phyloP scores from a whole-genome alignment of 345 rosid genomes.

The Streptanthus diversifolius region DNA sequence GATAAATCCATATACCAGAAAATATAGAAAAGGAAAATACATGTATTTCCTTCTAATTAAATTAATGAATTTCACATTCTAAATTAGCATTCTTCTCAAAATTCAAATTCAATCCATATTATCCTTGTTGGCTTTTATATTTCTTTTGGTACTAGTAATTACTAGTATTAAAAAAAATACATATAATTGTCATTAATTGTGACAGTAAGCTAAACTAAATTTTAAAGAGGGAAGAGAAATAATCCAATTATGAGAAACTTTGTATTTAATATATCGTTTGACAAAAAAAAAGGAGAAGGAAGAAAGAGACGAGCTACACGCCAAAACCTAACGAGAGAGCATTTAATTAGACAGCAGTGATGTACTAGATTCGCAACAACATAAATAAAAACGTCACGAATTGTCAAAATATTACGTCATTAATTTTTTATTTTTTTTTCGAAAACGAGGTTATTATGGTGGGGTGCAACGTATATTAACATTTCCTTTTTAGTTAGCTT shows the following conservation, averaged over 20 bases:
- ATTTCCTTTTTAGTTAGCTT: not conserved
- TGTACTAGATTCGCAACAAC: slow-evolving; percentile 29
- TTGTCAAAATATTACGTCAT: not conserved
- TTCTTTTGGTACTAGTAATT: not conserved
- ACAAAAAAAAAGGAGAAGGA: not conserved
- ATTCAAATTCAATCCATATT: not conserved
- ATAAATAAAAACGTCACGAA: not conserved
- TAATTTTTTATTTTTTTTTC: not conserved
- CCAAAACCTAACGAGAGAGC: slow-evolving; percentile 6
- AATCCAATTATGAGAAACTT: slow-evolving; percentile 1
- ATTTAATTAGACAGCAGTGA: slow-evolving; percentile 23
- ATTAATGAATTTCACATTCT: not conserved
- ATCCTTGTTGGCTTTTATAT: not conserved
- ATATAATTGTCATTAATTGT: not conserved
- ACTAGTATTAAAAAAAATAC: too few relatives aligned
- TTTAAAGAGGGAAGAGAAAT: not conserved
- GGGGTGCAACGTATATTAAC: slow-evolving; percentile 26
- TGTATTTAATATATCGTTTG: not conserved
- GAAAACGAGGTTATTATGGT: not conserved
- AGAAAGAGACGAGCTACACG: not conserved
- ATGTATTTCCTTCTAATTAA: not conserved
- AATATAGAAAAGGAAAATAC: not conserved
- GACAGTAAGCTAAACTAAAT: slow-evolving; percentile 6
- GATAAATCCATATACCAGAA: not conserved
- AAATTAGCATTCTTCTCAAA: not conserved